Conservation (phyloP, 768 basidiomycete species). For the Pleurotus salmoneostramineus region DNA sequence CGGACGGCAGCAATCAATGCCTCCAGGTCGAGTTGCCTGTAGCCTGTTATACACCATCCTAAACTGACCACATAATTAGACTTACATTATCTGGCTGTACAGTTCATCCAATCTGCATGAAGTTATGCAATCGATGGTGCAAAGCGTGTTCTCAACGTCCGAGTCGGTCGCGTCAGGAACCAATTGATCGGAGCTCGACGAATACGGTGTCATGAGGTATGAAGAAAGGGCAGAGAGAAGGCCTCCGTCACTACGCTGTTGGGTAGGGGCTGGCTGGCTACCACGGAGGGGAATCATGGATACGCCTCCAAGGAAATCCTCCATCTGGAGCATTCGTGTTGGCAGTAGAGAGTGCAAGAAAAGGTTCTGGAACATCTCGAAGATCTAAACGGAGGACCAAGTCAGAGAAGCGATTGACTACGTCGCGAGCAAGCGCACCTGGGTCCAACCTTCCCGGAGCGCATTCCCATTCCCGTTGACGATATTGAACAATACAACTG, state of each 20-base stretch:
- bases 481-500: slow-evolving; percentile 96
- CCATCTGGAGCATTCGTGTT: slow-evolving; percentile 90
- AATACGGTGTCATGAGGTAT: slow-evolving; percentile 95
- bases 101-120: slow-evolving; percentile 93
- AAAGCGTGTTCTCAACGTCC: slow-evolving; percentile 92
- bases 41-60: slow-evolving; percentile 4
- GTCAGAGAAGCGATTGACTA: not conserved
- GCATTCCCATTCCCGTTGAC: slow-evolving; percentile 95
- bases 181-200: slow-evolving; percentile 65
- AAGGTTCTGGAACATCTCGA: slow-evolving; percentile 97
- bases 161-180: slow-evolving; percentile 85
- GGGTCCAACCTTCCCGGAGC: slow-evolving; percentile 92
- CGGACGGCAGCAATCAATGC: slow-evolving; percentile 81
- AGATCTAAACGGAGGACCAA: slow-evolving; percentile 55
- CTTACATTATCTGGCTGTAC: slow-evolving; percentile 90
- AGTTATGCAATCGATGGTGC: slow-evolving; percentile 91
- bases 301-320: slow-evolving; percentile 95
- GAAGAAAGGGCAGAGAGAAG: slow-evolving; percentile 91
- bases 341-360: slow-evolving; percentile 94
- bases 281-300: slow-evolving; percentile 90
- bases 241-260: slow-evolving; percentile 79
- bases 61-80: slow-evolving; percentile 9
- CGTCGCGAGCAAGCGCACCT: slow-evolving; percentile 37
- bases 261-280: slow-evolving; percentile 57
- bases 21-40: slow-evolving; percentile 73